Percentiles rank a stretch among this genome's conserved stretches.
Conservation (phyloP, 192 early-diverging fungal species). For the Backusella circina region DNA sequence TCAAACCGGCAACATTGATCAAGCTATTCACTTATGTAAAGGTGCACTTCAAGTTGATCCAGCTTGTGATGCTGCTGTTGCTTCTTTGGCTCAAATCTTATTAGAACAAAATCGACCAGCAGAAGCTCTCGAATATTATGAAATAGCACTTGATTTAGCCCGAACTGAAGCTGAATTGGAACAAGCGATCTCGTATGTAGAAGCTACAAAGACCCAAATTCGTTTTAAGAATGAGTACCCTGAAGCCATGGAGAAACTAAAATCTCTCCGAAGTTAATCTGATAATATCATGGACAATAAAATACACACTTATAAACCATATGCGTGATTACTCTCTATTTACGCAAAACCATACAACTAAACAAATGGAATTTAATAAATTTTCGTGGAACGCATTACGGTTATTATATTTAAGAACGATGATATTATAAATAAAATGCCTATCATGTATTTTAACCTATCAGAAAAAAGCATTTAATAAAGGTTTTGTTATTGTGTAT, state of each 20-base stretch:
- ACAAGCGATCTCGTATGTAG: slow-evolving; percentile 71
- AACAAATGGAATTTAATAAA: not conserved
- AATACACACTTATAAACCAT: not conserved
- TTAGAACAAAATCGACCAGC: slow-evolving; percentile 83
- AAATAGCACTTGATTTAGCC: slow-evolving; percentile 77
- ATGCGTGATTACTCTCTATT: not conserved
- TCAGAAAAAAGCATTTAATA: not conserved
- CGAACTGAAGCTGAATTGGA: slow-evolving; percentile 89
- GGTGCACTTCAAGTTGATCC: slow-evolving; percentile 88
- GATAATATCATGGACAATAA: not conserved
- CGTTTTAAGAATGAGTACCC: slow-evolving; percentile 13
- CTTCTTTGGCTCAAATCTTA: slow-evolving; percentile 75
- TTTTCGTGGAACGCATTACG: not conserved
- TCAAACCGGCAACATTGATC: slow-evolving; percentile 70
- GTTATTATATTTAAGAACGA: not conserved
- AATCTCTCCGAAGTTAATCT: slow-evolving; percentile 5
- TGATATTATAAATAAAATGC: not conserved
- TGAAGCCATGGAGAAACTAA: slow-evolving; percentile 21
- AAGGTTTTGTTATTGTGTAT: not conserved
- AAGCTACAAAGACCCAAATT: slow-evolving; percentile 57
- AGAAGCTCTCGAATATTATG: slow-evolving; percentile 80
- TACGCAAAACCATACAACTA: not conserved
- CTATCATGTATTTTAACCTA: not conserved
- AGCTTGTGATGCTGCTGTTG: slow-evolving; percentile 92
- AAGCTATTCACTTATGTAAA: slow-evolving; percentile 73